Percentiles rank a stretch among this genome's conserved stretches.
Conservation (phyloP, 768 basidiomycete species). For the Naganishia kalamii region DNA sequence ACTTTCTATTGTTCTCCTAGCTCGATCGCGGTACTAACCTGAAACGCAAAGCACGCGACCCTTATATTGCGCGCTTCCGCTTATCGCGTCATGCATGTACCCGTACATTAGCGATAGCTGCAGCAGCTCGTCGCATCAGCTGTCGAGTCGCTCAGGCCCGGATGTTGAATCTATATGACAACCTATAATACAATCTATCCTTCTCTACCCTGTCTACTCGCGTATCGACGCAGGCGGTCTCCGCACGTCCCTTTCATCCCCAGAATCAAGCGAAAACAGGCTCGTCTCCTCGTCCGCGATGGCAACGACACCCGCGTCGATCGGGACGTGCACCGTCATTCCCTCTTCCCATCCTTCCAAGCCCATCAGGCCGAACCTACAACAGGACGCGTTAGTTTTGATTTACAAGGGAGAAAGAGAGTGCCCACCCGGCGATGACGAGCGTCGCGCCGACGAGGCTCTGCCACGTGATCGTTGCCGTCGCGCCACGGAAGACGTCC, state of each 20-base stretch:
- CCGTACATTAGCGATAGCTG: too few relatives aligned
- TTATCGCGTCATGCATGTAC: too few relatives aligned
- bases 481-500: slow-evolving; percentile 59
- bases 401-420: too few relatives aligned
- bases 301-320: neutral
- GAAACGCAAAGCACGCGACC: neutral
- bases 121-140: too few relatives aligned
- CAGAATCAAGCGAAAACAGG: neutral
- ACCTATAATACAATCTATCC: neutral
- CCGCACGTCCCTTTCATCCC: neutral
- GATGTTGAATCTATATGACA: slow-evolving; percentile 12
- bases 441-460: slow-evolving; percentile 68
- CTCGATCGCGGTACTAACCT: neutral
- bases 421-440: slow-evolving; percentile 67
- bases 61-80: too few relatives aligned
- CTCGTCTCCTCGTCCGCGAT: neutral
- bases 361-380: slow-evolving; percentile 72
- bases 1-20: neutral
- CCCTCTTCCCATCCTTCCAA: slow-evolving; percentile 41
- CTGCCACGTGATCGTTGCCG: slow-evolving; percentile 50
- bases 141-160: too few relatives aligned
- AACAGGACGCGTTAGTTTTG: too few relatives aligned
- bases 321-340: slow-evolving; percentile 6
- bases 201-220: neutral
- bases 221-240: neutral